Evolutionary conservation across 306 rosid genomes (phyloP), one percentile per base, ranked within the genome.

Genomic region (Trichosanthes cucumerina): DNA sequence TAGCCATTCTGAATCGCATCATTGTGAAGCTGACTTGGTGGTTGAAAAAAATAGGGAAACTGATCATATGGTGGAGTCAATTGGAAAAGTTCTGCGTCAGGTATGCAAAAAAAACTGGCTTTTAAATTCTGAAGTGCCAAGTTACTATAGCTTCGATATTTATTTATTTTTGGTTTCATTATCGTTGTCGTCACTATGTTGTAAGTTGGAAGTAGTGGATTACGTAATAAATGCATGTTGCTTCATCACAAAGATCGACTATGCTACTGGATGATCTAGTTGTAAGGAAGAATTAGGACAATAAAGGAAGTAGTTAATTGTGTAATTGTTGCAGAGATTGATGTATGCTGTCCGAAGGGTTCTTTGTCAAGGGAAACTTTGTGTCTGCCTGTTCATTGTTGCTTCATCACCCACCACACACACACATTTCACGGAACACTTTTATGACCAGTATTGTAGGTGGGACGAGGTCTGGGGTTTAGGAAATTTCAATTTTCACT

Each of bases 71-170:
- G 71, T 92, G 50, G 85, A 83, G 53, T 79, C 85, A 63, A 89
- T 92, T 75, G 97, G 97, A 79, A 95, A 87, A 65, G 89, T 95
- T 82, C 71, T 95, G 70, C 97, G 85, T 85, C 88, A 85, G 97
- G 98, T 95, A 64, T 26, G n/a, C 47, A 60, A 46, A 46, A 12
- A 71, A 46, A 23, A 8, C 11, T 68, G 9, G 19, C n/a, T 41
- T 6, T 71, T 24, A 24, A 24, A 44, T 44, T 26, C 36, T 24
- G 34, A 5, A 6, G 43, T 63, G 13, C 70, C 2, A 2, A 31
- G 43, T 15, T 63, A 18, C 19, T 24, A 6, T 49, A 16, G 44
- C 44, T 26, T 47, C 49, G 1, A 39, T 19, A 68, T 68, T 15
- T 28, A 26, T 15, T 8, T 47, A 19, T 3, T 26, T 46, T 2